Base-by-base conservation (phyloP, 169 alveolate species). In the Cryptosporidium ryanae region DNA sequence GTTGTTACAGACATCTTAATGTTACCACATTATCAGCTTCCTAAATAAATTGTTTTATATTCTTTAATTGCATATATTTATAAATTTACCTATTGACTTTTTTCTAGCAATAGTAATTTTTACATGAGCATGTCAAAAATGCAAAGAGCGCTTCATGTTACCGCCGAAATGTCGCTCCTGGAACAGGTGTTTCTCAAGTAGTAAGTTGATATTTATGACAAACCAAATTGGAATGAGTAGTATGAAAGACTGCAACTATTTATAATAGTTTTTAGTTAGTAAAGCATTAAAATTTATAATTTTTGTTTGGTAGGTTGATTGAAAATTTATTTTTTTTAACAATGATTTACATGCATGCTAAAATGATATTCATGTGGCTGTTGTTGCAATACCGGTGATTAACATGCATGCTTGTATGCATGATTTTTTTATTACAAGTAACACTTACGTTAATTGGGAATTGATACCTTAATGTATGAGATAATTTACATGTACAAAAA, bases 1-100 rank as follows among this genome's bases (percentile, higher is more conserved):
- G 87, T 76, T 38, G 87, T 55, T 29, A 76, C 87, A 13, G 87
- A 76, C 87, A 76, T 52, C 25, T 27, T n/a, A 29, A 54, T 1
- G 8, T 38, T 0, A 38, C 13, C 8, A n/a, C 27, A 38, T n/a
- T 6, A 21, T 38, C 2, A 64, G 21, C 13, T 27, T 34, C 8
- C 46, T 6, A 10, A 38, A 6, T 38, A 50, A 54, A n/a, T 27
- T 18, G 13, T 5, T 52, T n/a, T 5, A 6, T n/a, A 52, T 52
- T n/a, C 21, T n/a, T n/a, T 52, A 1, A 12, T n/a, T 21, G 13
- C 13, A 52, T n/a, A n/a, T 52, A 21, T 52, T 5, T 52, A 21
- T n/a, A 7, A 5, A 52, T 17, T 66, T 23, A 7, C 8, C 18
- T 66, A 44, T 66, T 21, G 46, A 2, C 13, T 21, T 46, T 64